A percentile compares a stretch with the other conserved stretches of the same genome.
phyloP scores from a whole-genome alignment of 2,329 filamentous ascomycete genomes.

The Fusarium sp. region DNA sequence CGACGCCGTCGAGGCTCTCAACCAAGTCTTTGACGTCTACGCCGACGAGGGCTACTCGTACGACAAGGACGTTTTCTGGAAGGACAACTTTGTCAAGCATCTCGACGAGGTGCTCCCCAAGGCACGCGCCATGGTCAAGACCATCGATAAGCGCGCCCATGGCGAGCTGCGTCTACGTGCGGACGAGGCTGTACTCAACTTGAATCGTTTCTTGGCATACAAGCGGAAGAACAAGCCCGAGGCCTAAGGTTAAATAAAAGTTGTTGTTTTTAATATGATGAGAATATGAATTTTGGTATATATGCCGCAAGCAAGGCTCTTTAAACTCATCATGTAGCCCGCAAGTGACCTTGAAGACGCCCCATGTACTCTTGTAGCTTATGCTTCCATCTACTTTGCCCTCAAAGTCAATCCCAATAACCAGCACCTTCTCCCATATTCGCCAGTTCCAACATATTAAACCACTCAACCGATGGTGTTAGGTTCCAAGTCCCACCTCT shows the following conservation, averaged over 20 bases:
- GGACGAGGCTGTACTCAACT: constrained; percentile 70
- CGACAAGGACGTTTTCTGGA: constrained; percentile 73
- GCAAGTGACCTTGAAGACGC: background rate
- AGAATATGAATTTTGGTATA: constrained; percentile 1
- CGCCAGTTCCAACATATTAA: background rate
- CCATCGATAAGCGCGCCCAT: constrained; percentile 68
- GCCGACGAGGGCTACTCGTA: constrained; percentile 67
- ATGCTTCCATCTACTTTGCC: background rate
- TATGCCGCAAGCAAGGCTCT: background rate
- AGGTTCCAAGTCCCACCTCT: background rate
- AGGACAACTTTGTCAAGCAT: constrained; percentile 67
- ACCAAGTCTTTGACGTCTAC: constrained; percentile 76
- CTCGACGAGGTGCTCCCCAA: constrained; percentile 66
- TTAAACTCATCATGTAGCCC: background rate
- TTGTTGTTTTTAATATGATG: background rate
- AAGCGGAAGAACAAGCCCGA: constrained; percentile 67
- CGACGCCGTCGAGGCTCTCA: constrained; percentile 71
- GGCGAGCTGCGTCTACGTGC: constrained; percentile 67
- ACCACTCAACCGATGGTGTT: constrained; percentile 2
- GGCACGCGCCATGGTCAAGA: constrained; percentile 66
- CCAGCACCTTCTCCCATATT: constrained; percentile 1
- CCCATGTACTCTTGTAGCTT: background rate
- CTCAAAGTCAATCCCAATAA: background rate
- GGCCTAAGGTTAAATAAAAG: constrained; percentile 39
- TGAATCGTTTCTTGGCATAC: constrained; percentile 71